Evolutionary conservation across 179 eudicot genomes (phyloP), one percentile per base, ranked within the genome.

Genomic region (Patellifolia procumbens): DNA sequence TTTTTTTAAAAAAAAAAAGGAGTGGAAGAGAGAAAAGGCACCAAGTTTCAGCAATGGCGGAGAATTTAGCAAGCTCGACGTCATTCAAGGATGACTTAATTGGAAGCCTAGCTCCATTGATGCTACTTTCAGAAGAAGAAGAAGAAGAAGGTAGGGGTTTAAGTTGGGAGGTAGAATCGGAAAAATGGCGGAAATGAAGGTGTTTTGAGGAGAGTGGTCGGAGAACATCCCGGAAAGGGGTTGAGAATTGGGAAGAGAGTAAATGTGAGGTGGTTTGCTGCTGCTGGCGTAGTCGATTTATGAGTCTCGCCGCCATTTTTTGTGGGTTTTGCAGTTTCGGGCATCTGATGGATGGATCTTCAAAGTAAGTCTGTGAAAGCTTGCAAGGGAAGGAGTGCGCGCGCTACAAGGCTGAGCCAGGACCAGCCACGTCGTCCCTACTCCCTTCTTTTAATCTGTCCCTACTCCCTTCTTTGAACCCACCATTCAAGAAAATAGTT

Each of bases 1-100:
- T 61, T 61, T 61, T 10, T 15, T 16, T 35, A 1, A 24, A 52
- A 29, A 46, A 45, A 31, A 49, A 7, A 55, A 68, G 7, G 9
- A 28, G 24, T 32, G n/a, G 26, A 35, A 15, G 22, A 1, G 17
- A 29, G 32, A 35, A 28, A 74, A 67, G 86, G 58, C 46, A 92
- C 97, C 98, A 94, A 13, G 92, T 87, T 49, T 91, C 94, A n/a
- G 98, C 89, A 76, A 94, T 83, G 78, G 97, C 91, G 46, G 96
- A 66, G 49, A 92, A 94, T 74, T 94, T 94, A 19, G 87, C 88
- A 11, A 91, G 85, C 73, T 94, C 98, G 15, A 73, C 68, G 56
- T 88, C 82, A 60, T 89, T 89, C 63, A 93, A 75, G 9, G 98
- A 91, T 26, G 94, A 90, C 58, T 80, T 79, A 4, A 75, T 10